Evolutionary conservation across 2,329 filamentous ascomycete species (phyloP).

Genomic region (Arthrobotrys entomopaga): DNA sequence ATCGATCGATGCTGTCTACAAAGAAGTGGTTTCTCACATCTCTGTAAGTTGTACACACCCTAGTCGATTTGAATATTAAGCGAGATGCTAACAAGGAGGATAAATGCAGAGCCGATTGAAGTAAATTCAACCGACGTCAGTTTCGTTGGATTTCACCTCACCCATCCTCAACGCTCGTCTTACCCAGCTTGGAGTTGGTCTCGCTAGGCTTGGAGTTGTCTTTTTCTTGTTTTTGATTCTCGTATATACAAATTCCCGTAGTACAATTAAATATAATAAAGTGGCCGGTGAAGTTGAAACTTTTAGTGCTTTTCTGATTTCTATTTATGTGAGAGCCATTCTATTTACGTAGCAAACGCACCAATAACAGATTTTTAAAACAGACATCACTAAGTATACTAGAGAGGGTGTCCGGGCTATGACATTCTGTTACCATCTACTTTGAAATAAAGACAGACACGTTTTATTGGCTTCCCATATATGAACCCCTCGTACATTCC

Average conservation of each 20-base stretch:
- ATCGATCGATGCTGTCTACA: conserved; percentile 43
- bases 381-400: too few relatives aligned
- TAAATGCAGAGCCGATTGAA: conserved; percentile 38
- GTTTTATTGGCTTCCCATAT: too few relatives aligned
- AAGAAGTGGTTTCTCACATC: conserved; percentile 40
- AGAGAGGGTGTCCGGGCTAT: too few relatives aligned
- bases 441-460: too few relatives aligned
- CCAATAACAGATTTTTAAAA: too few relatives aligned
- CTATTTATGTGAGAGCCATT: too few relatives aligned
- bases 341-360: too few relatives aligned
- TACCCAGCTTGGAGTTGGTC: too few relatives aligned
- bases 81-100: conserved; percentile 5
- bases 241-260: conserved; percentile 41
- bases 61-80: neutral
- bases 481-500: too few relatives aligned
- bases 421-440: too few relatives aligned
- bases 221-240: conserved; percentile 27
- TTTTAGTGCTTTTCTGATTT: neutral
- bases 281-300: neutral
- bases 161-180: too few relatives aligned
- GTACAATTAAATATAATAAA: conserved; percentile 42
- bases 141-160: too few relatives aligned
- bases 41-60: conserved; percentile 25
- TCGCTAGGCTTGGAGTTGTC: conserved; percentile 1
- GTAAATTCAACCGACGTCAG: neutral